phyloP scores from a whole-genome alignment of 2,329 filamentous ascomycete species.

The Clonostachys chloroleuca region DNA sequence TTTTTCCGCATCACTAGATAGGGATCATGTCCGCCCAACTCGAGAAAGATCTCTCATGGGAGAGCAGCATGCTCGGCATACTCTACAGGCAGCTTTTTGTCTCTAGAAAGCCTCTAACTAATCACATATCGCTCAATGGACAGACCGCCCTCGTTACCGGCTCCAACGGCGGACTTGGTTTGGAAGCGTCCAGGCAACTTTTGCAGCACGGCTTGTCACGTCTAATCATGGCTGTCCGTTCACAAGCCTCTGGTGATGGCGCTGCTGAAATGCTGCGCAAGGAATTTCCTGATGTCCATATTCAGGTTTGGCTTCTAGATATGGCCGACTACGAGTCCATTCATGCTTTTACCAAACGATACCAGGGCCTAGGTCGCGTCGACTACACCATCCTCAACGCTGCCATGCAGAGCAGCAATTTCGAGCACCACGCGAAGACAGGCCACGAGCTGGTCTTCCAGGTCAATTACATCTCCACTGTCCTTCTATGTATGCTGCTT shows the following conservation, averaged over 20 bases:
- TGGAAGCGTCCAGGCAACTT: slow-evolving; percentile 34
- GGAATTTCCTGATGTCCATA: slow-evolving; percentile 1
- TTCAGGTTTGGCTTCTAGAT: slow-evolving; percentile 22
- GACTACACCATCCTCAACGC: slow-evolving; percentile 26
- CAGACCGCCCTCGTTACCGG: slow-evolving; percentile 29
- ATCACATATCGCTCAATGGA: not conserved
- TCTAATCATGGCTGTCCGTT: slow-evolving; percentile 38
- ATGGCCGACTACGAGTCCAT: slow-evolving; percentile 28
- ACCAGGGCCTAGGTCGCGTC: slow-evolving; percentile 7
- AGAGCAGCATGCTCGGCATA: no score
- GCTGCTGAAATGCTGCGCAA: not conserved
- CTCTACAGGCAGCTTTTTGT: no score
- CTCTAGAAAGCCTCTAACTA: no score
- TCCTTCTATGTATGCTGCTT: slow-evolving; percentile 16
- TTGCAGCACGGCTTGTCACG: slow-evolving; percentile 24
- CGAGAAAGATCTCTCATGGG: no score
- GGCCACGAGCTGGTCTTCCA: slow-evolving; percentile 22
- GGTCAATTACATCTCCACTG: slow-evolving; percentile 23
- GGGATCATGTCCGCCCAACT: no score
- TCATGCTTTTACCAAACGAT: slow-evolving; percentile 20
- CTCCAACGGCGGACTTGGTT: slow-evolving; percentile 37
- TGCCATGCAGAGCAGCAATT: slow-evolving; percentile 12
- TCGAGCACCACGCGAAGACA: slow-evolving; percentile 8
- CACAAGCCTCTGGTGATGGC: slow-evolving; percentile 5
- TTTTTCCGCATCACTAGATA: no score